These are phyloP conservation scores for Physocladia obscura DNA, from an alignment of 192 early-diverging fungal genomes.

Conservation along the genomic window DNA sequence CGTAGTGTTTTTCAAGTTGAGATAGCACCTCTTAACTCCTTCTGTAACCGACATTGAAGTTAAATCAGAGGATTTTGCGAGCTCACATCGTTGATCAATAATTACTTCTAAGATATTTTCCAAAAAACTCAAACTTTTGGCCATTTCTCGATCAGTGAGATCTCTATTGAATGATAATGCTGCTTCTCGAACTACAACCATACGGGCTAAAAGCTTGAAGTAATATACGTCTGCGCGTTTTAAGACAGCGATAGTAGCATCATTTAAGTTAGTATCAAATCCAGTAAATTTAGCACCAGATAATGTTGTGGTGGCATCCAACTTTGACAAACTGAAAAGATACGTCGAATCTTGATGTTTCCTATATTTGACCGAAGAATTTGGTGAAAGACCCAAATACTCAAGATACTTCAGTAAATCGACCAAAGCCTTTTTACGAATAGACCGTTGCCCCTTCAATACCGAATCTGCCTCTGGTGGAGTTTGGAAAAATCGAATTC, in stretches of 20 bases:
- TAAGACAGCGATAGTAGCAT: conserved; percentile 35
- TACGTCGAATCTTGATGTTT: conserved; percentile 36
- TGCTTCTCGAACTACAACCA: conserved; percentile 57
- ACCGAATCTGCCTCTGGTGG: conserved; percentile 32
- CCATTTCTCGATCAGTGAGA: conserved; percentile 64
- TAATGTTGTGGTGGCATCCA: conserved; percentile 5
- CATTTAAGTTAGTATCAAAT: conserved; percentile 5
- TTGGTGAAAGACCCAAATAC: conserved; percentile 57
- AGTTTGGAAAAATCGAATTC: conserved; percentile 42
- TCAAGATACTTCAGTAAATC: conserved; percentile 75
- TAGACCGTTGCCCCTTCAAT: conserved; percentile 62
- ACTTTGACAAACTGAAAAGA: conserved; percentile 25
- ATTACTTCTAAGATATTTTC: conserved; percentile 67
- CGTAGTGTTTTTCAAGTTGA: neutral
- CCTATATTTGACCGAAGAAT: conserved; percentile 29
- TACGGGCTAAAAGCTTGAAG: conserved; percentile 62
- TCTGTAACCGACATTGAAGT: neutral
- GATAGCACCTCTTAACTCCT: neutral
- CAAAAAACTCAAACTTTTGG: conserved; percentile 60
- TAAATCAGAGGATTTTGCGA: conserved; percentile 27
- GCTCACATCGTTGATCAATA: conserved; percentile 53
- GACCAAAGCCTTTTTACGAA: conserved; percentile 76
- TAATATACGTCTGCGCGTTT: conserved; percentile 68
- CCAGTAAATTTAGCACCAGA: neutral
- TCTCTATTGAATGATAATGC: conserved; percentile 52